Evolutionary conservation across 331 rosid species (phyloP).

Genomic region (Saraca asoca): DNA sequence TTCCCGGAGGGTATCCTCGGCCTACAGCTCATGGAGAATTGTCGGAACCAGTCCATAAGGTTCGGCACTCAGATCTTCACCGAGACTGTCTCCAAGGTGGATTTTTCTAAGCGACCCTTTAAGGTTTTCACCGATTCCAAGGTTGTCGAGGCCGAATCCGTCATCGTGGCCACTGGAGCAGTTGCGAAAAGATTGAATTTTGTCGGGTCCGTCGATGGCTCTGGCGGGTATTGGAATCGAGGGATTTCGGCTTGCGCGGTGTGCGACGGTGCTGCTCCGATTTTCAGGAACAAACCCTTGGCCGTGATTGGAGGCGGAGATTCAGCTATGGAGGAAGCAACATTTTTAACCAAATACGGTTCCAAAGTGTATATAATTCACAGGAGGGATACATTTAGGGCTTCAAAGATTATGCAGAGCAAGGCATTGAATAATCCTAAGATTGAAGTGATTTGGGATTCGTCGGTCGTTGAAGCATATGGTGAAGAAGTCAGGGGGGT

Average conservation of each 20-base stretch:
- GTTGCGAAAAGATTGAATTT: slow-evolving; percentile 71
- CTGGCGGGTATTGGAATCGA: slow-evolving; percentile 73
- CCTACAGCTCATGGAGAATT: slow-evolving; percentile 70
- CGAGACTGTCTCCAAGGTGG: slow-evolving; percentile 67
- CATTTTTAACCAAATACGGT: slow-evolving; percentile 75
- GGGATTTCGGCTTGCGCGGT: slow-evolving; percentile 90
- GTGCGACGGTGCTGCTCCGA: slow-evolving; percentile 89
- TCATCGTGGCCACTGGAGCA: slow-evolving; percentile 78
- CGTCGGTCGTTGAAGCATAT: slow-evolving; percentile 62
- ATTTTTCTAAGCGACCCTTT: slow-evolving; percentile 65
- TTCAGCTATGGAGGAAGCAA: slow-evolving; percentile 93
- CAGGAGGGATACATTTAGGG: slow-evolving; percentile 71
- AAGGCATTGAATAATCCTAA: slow-evolving; percentile 62
- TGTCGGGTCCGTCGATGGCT: slow-evolving; percentile 64
- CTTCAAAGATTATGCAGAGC: slow-evolving; percentile 84
- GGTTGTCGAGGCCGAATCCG: slow-evolving; percentile 58
- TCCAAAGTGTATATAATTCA: slow-evolving; percentile 80
- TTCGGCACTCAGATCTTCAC: slow-evolving; percentile 78
- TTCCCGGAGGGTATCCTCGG: slow-evolving; percentile 77
- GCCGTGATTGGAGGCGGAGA: slow-evolving; percentile 90
- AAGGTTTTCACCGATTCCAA: slow-evolving; percentile 57
- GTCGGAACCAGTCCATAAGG: slow-evolving; percentile 59
- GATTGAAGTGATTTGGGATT: slow-evolving; percentile 71
- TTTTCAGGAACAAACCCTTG: slow-evolving; percentile 65
- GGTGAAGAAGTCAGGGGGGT: slow-evolving; percentile 42